phyloP scores from a whole-genome alignment of 2,329 filamentous ascomycete genomes.

The Aureobasidium uvarum region DNA sequence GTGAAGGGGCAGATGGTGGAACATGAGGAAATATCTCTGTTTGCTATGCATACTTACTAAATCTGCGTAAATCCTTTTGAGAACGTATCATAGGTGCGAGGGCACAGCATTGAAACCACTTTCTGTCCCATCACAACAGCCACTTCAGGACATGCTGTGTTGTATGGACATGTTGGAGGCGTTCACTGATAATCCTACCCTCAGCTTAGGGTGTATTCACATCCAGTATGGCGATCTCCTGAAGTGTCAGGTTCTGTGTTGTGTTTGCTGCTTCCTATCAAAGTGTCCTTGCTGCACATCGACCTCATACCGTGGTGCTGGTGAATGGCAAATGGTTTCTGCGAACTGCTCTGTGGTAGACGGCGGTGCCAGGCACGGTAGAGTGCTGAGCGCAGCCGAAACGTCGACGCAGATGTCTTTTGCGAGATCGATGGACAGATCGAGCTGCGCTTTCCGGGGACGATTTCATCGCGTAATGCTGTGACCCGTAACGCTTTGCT shows the following conservation, averaged over 20 bases:
- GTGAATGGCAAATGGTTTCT: no score
- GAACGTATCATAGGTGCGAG: no score
- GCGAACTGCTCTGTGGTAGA: not conserved
- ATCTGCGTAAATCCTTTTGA: not conserved
- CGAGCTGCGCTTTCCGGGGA: conserved; percentile 2
- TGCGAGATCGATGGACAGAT: conserved; percentile 7
- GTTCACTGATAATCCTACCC: not conserved
- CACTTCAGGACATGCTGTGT: not conserved
- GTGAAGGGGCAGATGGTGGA: not conserved
- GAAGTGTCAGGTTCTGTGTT: no score
- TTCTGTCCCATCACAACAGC: not conserved
- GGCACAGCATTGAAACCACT: not conserved
- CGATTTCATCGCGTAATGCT: conserved; percentile 12
- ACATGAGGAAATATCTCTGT: not conserved
- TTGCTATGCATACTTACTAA: not conserved
- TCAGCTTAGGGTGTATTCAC: not conserved
- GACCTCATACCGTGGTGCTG: not conserved
- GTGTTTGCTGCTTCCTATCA: not conserved
- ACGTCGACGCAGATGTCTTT: conserved; percentile 4
- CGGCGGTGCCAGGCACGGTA: not conserved
- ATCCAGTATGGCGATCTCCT: no score
- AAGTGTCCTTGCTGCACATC: not conserved
- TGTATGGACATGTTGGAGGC: not conserved
- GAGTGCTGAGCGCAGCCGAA: not conserved
- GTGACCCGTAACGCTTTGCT: not conserved